These are phyloP conservation scores for Babesia gibsoni DNA, from an alignment of 169 alveolate genomes.

Conservation along the genomic window DNA sequence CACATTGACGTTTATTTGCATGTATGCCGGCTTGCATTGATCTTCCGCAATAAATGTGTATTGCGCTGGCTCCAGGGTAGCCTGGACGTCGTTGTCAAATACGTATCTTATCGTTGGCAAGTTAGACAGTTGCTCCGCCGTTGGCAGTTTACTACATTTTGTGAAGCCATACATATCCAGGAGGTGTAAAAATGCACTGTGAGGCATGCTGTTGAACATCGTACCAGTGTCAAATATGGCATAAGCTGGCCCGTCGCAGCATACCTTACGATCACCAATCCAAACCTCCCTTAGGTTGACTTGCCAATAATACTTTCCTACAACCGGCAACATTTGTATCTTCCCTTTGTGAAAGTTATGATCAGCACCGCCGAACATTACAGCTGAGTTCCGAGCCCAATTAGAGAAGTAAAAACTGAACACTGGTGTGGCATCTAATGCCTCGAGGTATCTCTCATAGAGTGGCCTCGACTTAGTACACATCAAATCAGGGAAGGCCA, in stretches of 20 bases:
- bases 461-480: slow-evolving; percentile 60
- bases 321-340: slow-evolving; percentile 83
- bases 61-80: slow-evolving; percentile 67
- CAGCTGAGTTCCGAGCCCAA: slow-evolving; percentile 64
- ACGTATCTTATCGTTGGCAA: slow-evolving; percentile 41
- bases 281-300: slow-evolving; percentile 74
- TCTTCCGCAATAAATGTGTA: slow-evolving; percentile 56
- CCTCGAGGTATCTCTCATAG: slow-evolving; percentile 70
- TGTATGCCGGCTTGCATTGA: slow-evolving; percentile 82
- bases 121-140: background rate
- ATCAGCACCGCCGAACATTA: slow-evolving; percentile 86
- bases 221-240: slow-evolving; percentile 89
- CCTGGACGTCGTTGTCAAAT: slow-evolving; percentile 57
- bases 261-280: slow-evolving; percentile 80
- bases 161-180: slow-evolving; percentile 60
- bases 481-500: slow-evolving; percentile 84
- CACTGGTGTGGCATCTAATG: slow-evolving; percentile 46
- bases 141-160: background rate
- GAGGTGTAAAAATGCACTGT: slow-evolving; percentile 67
- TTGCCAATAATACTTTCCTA: slow-evolving; percentile 86
- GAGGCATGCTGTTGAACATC: slow-evolving; percentile 83
- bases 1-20: slow-evolving; percentile 86
- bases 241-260: slow-evolving; percentile 81
- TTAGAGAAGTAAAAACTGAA: slow-evolving; percentile 73
- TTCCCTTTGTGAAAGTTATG: slow-evolving; percentile 71